Evolutionary conservation across 2,329 filamentous ascomycete species (phyloP), one percentile per base, ranked within the genome.

Genomic region (Phoma sp.): DNA sequence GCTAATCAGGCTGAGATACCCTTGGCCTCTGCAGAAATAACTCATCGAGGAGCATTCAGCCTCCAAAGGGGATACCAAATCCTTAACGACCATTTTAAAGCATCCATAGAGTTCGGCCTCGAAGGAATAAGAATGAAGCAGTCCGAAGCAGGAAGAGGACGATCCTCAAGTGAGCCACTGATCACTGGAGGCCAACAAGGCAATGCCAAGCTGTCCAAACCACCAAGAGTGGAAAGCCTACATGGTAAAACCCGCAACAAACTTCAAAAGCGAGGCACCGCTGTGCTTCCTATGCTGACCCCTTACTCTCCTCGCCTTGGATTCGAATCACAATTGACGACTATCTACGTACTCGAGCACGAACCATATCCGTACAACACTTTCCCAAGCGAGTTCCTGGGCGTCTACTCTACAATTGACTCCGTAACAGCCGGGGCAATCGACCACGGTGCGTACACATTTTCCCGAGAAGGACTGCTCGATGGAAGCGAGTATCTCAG

Each of bases 401-500:
- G 63, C n/a, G 59, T 62, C 8, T 66, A 60, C 40, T 64, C 63
- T 4, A 64, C 52, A 22, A 50, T 67, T 29, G 38, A 66, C 32
- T 55, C 58, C 2, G 63, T 67, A 1, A 67, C 59, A 1, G 39
- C 58, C 4, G 61, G 54, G 3, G 65, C 65, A 0, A 53, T 66
- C n/a, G 43, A 52, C 14, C 57, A 59, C 38, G 55, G 63, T n/a
- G 64, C 66, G 13, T 65, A 65, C 42, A 54, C 63, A 3, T 68
- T 68, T 38, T 67, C 63, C 18, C 49, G 56, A 45, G 64, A 62
- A 43, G 66, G 66, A 6, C 10, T 66, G 9, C 37, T 64, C 14
- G 60, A 67, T 37, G 63, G 63, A 11, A 62, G 47, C 40, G 61
- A 66, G 29, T 67, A 67, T 14, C 41, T 67, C 6, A 65, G 48